Base-by-base conservation (phyloP, 306 rosid genomes). In the Citrullus amarus region DNA sequence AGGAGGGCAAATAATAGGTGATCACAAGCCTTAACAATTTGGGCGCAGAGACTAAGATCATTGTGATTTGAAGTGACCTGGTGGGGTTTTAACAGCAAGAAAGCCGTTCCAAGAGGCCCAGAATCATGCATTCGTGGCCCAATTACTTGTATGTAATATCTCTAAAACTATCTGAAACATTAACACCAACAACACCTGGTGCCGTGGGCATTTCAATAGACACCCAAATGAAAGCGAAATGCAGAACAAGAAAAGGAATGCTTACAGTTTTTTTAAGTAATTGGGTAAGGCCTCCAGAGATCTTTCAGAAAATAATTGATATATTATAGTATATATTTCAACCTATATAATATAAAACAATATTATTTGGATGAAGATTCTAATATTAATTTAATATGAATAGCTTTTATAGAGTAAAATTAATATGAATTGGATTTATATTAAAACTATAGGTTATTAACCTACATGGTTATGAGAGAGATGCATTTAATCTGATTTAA, bases 21-120 rank as follows among this genome's bases (percentile, higher is more conserved):
- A 80, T 89, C 91, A 39, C 96, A 92, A 80, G 90, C 89, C 88
- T 85, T 84, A 32, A 90, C 87, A 82, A 90, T 88, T 62, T 85
- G 89, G 67, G 85, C 56, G 51, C 90, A 92, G n/a, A 92, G 88
- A 32, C 68, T 72, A 30, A 92, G 89, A 66, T 92, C 97, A 65
- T 57, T 89, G 6, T 2, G 3, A 80, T 90, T 85, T 66, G 69
- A 43, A 9, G 91, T 77, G 66, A 86, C 88, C 54, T 81, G 81
- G 72, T 86, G 85, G 41, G 93, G 82, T 76, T 80, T 92, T 59
- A 90, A 87, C 28, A 87, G 93, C 9, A 92, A 61, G 87, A 90
- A 90, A 38, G 92, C 91, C 1, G 92, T 87, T 48, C 97, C 97
- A 34, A 92, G 91, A 81, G 88, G 69, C 16, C 97, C 97, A 14